These are phyloP conservation scores for Alternaria tenuissima DNA, from an alignment of 2,329 filamentous ascomycete genomes.

Conservation along the genomic window DNA sequence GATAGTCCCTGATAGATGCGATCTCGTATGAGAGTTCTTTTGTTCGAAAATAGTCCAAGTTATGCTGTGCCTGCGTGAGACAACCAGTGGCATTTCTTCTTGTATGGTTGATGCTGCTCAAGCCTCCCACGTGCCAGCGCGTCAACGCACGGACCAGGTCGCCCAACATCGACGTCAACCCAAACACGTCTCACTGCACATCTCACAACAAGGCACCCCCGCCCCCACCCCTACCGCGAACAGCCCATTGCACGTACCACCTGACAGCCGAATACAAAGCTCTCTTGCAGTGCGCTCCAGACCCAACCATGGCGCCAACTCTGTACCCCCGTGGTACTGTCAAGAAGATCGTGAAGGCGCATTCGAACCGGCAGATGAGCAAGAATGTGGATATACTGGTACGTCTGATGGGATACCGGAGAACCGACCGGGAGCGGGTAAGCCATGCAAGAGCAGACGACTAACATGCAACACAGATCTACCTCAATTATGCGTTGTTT, in stretches of 20 bases:
- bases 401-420: slow-evolving; percentile 35
- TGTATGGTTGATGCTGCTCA: neutral
- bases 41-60: slow-evolving; percentile 22
- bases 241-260: neutral
- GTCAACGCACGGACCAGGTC: slow-evolving; percentile 2
- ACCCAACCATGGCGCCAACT: slow-evolving; percentile 64
- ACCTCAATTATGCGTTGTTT: slow-evolving; percentile 84
- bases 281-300: neutral
- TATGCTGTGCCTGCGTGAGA: neutral
- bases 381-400: slow-evolving; percentile 89
- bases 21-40: slow-evolving; percentile 47
- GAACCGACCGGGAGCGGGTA: no score
- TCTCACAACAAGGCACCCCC: neutral
- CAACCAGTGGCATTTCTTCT: neutral
- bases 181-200: neutral
- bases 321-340: slow-evolving; percentile 84
- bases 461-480: slow-evolving; percentile 67
- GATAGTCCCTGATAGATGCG: slow-evolving; percentile 52
- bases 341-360: slow-evolving; percentile 89
- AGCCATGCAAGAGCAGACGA: neutral
- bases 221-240: neutral
- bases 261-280: fast-evolving
- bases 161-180: slow-evolving; percentile 6
- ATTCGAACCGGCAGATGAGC: slow-evolving; percentile 79
- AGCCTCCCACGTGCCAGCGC: slow-evolving; percentile 16